A percentile compares a stretch with the other conserved stretches of the same genome.
phyloP scores from a whole-genome alignment of 2,329 filamentous ascomycete species.

The Aplosporella prunicola region DNA sequence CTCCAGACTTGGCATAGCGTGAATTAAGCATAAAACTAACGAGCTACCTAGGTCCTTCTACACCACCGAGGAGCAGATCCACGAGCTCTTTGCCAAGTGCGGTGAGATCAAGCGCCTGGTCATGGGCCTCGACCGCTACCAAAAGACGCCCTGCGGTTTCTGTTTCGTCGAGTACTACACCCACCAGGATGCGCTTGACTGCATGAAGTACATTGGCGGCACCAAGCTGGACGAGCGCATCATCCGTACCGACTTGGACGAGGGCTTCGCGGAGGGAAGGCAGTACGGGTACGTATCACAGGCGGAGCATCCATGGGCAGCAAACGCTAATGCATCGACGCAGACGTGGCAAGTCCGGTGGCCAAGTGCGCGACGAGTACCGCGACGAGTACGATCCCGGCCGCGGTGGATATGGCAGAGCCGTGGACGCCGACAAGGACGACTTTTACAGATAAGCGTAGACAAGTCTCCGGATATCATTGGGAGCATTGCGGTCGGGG shows the following conservation, averaged over 20 bases:
- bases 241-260: constrained; percentile 89
- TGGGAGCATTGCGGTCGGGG: no score
- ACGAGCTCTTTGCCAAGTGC: constrained; percentile 90
- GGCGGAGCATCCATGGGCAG: background rate
- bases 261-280: constrained; percentile 88
- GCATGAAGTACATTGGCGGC: constrained; percentile 96
- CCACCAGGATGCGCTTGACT: constrained; percentile 92
- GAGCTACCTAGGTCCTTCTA: constrained; percentile 72
- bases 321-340: constrained; percentile 13
- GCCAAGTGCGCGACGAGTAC: constrained; percentile 96
- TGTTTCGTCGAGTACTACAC: constrained; percentile 99
- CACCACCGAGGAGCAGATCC: constrained; percentile 97
- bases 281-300: constrained; percentile 67
- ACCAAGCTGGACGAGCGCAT: constrained; percentile 97
- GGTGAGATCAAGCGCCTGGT: constrained; percentile 96
- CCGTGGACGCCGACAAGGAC: constrained; percentile 39
- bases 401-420: constrained; percentile 77
- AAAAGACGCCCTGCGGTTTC: constrained; percentile 97
- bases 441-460: constrained; percentile 11
- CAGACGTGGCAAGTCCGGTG: constrained; percentile 80
- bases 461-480: no score
- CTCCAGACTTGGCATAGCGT: background rate
- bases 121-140: constrained; percentile 95
- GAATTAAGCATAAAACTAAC: background rate
- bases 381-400: constrained; percentile 95